phyloP scores from a whole-genome alignment of 352 stramenopile genomes.

The Globisporangium cystogenes region DNA sequence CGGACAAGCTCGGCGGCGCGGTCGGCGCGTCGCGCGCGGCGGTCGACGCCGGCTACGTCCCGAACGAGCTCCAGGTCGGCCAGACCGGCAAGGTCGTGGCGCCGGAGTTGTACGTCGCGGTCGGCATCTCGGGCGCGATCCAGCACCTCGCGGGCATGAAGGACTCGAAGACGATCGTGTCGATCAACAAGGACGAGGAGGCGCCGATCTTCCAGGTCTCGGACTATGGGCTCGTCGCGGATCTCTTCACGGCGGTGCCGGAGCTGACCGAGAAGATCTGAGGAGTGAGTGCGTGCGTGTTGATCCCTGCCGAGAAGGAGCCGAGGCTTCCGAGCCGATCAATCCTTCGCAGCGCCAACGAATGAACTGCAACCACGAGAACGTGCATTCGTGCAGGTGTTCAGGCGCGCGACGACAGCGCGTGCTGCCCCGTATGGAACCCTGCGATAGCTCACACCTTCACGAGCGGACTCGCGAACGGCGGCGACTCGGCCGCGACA shows the following conservation, averaged over 20 bases:
- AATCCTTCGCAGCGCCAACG: not conserved
- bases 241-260: conserved; percentile 97
- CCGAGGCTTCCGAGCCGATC: not conserved
- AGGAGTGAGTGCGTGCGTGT: conserved; percentile 8
- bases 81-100: conserved; percentile 99
- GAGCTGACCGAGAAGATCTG: conserved; percentile 98
- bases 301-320: too few relatives aligned
- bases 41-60: conserved; percentile 97
- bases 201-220: conserved; percentile 99
- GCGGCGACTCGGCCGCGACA: conserved; percentile 2
- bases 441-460: conserved; percentile 3
- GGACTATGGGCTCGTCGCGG: conserved; percentile 98
- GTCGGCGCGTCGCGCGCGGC: conserved; percentile 97
- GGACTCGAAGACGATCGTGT: conserved; percentile 99
- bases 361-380: not conserved
- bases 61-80: conserved; percentile 98
- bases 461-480: not conserved
- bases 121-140: conserved; percentile 98
- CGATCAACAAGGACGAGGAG: conserved; percentile 99
- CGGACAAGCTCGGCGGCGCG: conserved; percentile 96
- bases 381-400: not conserved
- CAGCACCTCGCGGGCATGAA: conserved; percentile 99
- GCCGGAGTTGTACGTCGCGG: conserved; percentile 96
- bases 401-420: too few relatives aligned
- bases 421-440: too few relatives aligned